These are phyloP conservation scores for Mortierella sp. DNA, from an alignment of 371 early-diverging fungal species.

Conservation along the genomic window DNA sequence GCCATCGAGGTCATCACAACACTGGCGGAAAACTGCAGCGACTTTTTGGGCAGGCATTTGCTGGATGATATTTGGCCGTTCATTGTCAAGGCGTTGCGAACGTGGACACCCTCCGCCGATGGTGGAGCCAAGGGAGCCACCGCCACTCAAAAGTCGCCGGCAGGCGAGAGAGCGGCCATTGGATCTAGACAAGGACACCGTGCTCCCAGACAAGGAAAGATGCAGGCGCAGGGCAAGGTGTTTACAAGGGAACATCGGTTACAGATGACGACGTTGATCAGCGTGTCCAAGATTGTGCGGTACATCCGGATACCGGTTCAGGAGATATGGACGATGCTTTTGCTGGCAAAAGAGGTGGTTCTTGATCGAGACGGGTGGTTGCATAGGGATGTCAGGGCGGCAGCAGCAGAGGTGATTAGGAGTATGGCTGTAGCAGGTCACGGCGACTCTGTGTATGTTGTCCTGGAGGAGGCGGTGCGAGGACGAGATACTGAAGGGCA, in stretches of 20 bases:
- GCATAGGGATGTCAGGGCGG: constrained; percentile 40
- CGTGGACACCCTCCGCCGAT: constrained; percentile 20
- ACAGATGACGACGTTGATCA: constrained; percentile 46
- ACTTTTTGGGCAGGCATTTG: constrained; percentile 42
- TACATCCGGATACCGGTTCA: constrained; percentile 41
- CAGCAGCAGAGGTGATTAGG: constrained; percentile 35
- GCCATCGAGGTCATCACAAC: constrained; percentile 51
- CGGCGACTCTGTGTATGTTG: constrained; percentile 52
- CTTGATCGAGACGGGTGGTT: constrained; percentile 23
- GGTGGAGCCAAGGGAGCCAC: neutral
- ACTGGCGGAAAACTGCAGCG: constrained; percentile 50
- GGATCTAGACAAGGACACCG: neutral
- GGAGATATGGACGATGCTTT: constrained; percentile 50
- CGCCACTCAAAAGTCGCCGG: neutral
- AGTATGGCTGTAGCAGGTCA: constrained; percentile 48
- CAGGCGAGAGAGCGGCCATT: neutral
- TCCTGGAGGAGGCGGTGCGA: constrained; percentile 19
- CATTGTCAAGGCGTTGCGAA: constrained; percentile 27
- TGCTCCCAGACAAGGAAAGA: neutral
- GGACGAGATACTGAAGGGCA: neutral
- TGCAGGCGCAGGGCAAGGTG: constrained; percentile 32
- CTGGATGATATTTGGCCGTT: constrained; percentile 55
- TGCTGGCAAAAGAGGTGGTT: constrained; percentile 45
- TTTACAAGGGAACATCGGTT: constrained; percentile 51
- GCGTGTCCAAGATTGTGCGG: constrained; percentile 46